Evolutionary conservation across 495 filamentous ascomycete genomes (phyloP).

Genomic region (Chaetomidium leptoderma): DNA sequence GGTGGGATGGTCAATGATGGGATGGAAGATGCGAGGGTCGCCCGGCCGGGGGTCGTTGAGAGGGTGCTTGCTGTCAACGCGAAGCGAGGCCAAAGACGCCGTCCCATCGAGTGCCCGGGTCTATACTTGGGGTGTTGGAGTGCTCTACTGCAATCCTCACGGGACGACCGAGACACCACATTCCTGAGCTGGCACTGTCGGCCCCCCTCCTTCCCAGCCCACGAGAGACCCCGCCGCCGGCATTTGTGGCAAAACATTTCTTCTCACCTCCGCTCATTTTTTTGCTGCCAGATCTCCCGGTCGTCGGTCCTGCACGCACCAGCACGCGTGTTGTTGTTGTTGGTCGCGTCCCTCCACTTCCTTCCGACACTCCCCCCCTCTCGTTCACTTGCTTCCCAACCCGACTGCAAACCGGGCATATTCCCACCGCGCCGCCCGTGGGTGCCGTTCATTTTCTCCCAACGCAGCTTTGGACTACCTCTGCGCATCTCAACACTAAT

Average conservation of each 20-base stretch:
- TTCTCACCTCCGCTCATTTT: not conserved
- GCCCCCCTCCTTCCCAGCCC: constrained; percentile 3
- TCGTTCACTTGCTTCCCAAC: not conserved
- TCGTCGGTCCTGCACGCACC: not conserved
- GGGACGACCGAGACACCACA: not conserved
- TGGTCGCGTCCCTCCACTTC: not conserved
- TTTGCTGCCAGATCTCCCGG: not conserved
- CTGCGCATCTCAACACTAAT: not conserved
- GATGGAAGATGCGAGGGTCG: too few relatives aligned
- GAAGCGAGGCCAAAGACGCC: too few relatives aligned
- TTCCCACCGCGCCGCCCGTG: constrained; percentile 1
- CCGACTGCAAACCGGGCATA: not conserved
- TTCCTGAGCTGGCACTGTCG: constrained; percentile 5
- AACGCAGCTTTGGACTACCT: not conserved
- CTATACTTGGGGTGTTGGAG: not conserved
- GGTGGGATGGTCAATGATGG: too few relatives aligned
- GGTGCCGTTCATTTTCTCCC: constrained; percentile 1
- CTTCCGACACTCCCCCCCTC: not conserved
- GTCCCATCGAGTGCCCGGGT: too few relatives aligned
- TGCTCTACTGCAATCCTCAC: not conserved
- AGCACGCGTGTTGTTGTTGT: constrained; percentile 5
- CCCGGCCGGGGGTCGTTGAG: too few relatives aligned
- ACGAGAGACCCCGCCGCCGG: not conserved
- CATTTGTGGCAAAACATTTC: not conserved
- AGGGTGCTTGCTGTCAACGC: too few relatives aligned